A percentile compares a stretch with the other conserved stretches of the same genome.
Conservation (phyloP, 2,329 filamentous ascomycete genomes). For the Penicillium sp. region DNA sequence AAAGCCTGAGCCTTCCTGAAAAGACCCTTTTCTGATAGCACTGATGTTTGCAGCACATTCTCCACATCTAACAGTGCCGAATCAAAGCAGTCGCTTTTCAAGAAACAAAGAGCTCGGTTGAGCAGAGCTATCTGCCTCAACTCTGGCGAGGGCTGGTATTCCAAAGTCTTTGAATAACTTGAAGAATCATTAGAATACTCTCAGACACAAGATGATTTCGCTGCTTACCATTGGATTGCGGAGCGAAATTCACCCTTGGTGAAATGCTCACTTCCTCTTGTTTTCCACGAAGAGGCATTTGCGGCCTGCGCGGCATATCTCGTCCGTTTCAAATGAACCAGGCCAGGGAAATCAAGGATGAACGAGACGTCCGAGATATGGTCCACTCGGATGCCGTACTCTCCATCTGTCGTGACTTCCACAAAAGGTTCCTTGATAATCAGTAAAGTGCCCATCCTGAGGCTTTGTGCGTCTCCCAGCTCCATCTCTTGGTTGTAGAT, state of each 20-base stretch:
- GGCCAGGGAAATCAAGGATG: slow-evolving; percentile 39
- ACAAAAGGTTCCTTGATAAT: slow-evolving; percentile 60
- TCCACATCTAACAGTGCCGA: slow-evolving; percentile 37
- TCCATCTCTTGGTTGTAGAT: slow-evolving; percentile 46
- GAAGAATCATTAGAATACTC: slow-evolving; percentile 1
- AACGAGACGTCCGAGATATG: slow-evolving; percentile 54
- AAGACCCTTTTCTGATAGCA: slow-evolving; percentile 46
- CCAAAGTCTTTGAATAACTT: slow-evolving; percentile 44
- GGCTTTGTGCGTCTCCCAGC: slow-evolving; percentile 35
- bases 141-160: slow-evolving; percentile 34
- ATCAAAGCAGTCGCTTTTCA: slow-evolving; percentile 36
- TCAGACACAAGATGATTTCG: not conserved
- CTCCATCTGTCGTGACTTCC: slow-evolving; percentile 41
- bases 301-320: not conserved
- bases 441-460: slow-evolving; percentile 39
- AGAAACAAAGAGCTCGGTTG: slow-evolving; percentile 40
- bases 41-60: slow-evolving; percentile 8
- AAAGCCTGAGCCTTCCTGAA: slow-evolving; percentile 50
- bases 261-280: slow-evolving; percentile 38
- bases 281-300: slow-evolving; percentile 11
- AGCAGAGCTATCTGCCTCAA: slow-evolving; percentile 36
- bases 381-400: slow-evolving; percentile 54
- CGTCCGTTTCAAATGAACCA: slow-evolving; percentile 45
- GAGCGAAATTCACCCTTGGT: slow-evolving; percentile 11
- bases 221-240: slow-evolving; percentile 31